Base-by-base conservation (phyloP, 208 protist genomes). In the Acanthamoeba sp. region DNA sequence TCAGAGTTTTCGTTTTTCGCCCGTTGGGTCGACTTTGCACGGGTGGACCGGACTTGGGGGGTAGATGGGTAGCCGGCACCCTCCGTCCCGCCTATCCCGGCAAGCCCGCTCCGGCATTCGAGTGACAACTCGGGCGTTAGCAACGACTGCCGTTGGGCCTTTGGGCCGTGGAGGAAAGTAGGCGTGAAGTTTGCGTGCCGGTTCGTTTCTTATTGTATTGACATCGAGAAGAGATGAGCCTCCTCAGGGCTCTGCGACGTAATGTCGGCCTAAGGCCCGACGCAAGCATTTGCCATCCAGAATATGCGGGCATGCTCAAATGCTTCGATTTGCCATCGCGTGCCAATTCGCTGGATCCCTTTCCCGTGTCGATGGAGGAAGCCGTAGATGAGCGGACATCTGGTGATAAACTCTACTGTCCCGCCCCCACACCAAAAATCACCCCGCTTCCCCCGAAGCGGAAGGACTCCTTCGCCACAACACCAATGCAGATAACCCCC, bases 301-400 rank as follows among this genome's bases (percentile, higher is more conserved):
- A 91, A 40, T 71, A 91, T n/a, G 55, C 57, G 9, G 84, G 84
- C 9, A 66, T 91, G 55, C 50, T 91, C 27, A 91, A 91, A 91
- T 91, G 84, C 52, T 91, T 91, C 32, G 84, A 91, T 71, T 32
- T 91, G 34, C 84, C 84, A 36, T 91, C 84, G 27, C 84, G 84
- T 4, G 84, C 84, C n/a, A 91, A 91, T n/a, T 66, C 84, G 12
- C 57, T 91, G 5, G 84, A 91, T 71, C 84, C 55, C 52, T 91
- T 91, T 22, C 84, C 84, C 22, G 84, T 91, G 42, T 71, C 55
- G 29, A 91, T 71, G 57, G 84, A 91, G 24, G 84, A 91, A 18
- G 84, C 84, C 20, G 84, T 48, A 1, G 84, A 91, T 29, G 57
- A 71, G n/a, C 2, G 38, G 14, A 91, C 50, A 84, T 52, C 22